A percentile compares a stretch with the other conserved stretches of the same genome.
phyloP scores from a whole-genome alignment of 768 basidiomycete genomes.

The Hydnomerulius pinastri region DNA sequence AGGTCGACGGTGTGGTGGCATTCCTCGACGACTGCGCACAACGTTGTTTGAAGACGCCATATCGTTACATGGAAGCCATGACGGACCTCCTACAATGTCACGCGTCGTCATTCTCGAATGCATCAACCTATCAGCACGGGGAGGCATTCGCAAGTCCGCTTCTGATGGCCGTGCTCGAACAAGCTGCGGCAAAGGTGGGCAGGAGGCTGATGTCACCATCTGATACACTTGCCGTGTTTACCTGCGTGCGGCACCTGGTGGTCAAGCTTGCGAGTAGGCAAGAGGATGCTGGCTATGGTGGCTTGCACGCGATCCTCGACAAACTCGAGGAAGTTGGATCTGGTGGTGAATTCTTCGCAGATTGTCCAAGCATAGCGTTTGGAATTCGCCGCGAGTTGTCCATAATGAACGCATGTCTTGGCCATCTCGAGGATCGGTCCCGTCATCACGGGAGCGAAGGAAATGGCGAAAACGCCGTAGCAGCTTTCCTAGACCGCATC shows the following conservation, averaged over 20 bases:
- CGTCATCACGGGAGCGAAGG: not conserved
- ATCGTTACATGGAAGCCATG: constrained; percentile 81
- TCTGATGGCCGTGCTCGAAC: constrained; percentile 79
- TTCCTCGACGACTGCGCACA: constrained; percentile 90
- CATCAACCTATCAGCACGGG: constrained; percentile 11
- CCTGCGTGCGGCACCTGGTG: constrained; percentile 66
- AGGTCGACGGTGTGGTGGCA: constrained; percentile 53
- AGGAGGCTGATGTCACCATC: constrained; percentile 55
- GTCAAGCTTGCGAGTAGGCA: constrained; percentile 59
- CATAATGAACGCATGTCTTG: constrained; percentile 41
- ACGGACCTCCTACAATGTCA: constrained; percentile 32
- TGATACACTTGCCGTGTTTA: constrained; percentile 60
- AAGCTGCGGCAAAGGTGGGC: constrained; percentile 67
- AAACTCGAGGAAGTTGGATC: constrained; percentile 41
- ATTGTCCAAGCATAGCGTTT: constrained; percentile 35
- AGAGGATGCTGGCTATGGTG: constrained; percentile 38
- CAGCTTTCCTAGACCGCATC: constrained; percentile 47
- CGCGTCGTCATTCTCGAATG: constrained; percentile 4
- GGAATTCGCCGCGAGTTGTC: constrained; percentile 49
- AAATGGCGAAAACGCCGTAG: constrained; percentile 21
- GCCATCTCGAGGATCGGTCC: constrained; percentile 24
- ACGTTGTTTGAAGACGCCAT: constrained; percentile 79
- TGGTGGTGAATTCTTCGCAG: constrained; percentile 31
- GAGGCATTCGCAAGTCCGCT: constrained; percentile 66
- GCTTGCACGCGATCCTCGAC: constrained; percentile 32